Evolutionary conservation across 2,329 filamentous ascomycete species (phyloP).

Genomic region (Alternaria gaisen): DNA sequence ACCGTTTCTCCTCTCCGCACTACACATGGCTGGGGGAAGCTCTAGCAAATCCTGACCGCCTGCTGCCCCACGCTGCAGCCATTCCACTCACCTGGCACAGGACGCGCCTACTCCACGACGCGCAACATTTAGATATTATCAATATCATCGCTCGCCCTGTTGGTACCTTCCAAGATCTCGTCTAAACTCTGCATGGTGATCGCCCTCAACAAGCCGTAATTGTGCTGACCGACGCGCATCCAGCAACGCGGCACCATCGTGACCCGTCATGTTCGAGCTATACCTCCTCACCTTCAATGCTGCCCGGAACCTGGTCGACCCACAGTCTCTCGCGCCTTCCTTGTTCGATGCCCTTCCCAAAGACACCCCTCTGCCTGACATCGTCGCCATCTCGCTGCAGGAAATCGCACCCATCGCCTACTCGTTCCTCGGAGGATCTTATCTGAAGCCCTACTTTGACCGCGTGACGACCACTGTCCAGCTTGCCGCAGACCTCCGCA

Average conservation of each 20-base stretch:
- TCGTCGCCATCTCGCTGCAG: slow-evolving; percentile 77
- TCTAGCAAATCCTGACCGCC: slow-evolving; percentile 20
- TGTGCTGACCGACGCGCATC: slow-evolving; percentile 31
- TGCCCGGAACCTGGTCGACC: slow-evolving; percentile 74
- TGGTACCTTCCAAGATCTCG: background rate
- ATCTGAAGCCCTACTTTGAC: slow-evolving; percentile 78
- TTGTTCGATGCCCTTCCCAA: slow-evolving; percentile 59
- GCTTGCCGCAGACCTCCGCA: slow-evolving; percentile 66
- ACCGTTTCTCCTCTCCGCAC: slow-evolving; percentile 14
- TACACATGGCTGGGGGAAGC: slow-evolving; percentile 1
- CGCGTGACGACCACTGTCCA: slow-evolving; percentile 76
- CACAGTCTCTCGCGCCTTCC: slow-evolving; percentile 74
- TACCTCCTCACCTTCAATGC: slow-evolving; percentile 93
- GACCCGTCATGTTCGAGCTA: slow-evolving; percentile 63
- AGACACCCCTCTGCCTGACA: slow-evolving; percentile 66
- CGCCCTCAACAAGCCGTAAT: slow-evolving; percentile 18
- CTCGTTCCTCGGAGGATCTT: slow-evolving; percentile 84
- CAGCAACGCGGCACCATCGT: slow-evolving; percentile 16
- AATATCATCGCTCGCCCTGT: slow-evolving; percentile 1
- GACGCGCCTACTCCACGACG: background rate
- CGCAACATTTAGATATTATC: background rate
- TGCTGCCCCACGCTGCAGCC: slow-evolving; percentile 13
- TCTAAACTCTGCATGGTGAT: slow-evolving; percentile 12
- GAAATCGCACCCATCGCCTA: slow-evolving; percentile 87
- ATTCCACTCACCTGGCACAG: background rate